Percentiles rank a stretch among this genome's conserved stretches.
phyloP scores from a whole-genome alignment of 169 alveolate genomes.

The Plasmodium berghei region DNA sequence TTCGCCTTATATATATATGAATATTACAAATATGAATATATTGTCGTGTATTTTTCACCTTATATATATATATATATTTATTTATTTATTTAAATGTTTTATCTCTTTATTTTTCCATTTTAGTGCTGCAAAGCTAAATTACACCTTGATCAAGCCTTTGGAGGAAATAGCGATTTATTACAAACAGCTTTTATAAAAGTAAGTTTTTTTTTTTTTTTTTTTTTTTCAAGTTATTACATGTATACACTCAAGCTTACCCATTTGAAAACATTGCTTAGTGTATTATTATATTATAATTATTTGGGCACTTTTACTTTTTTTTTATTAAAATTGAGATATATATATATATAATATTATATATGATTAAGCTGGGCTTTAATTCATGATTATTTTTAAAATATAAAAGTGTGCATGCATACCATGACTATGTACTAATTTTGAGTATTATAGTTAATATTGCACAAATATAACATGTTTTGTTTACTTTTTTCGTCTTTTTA shows the following conservation, averaged over 20 bases:
- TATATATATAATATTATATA: background rate
- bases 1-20: no score
- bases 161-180: constrained; percentile 85
- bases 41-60: no score
- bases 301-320: background rate
- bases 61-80: background rate
- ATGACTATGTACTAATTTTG: no score
- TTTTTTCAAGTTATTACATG: background rate
- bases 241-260: background rate
- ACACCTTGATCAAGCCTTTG: constrained; percentile 88
- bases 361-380: background rate
- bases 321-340: background rate
- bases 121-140: constrained; percentile 88
- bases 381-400: no score
- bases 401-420: background rate
- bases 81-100: background rate
- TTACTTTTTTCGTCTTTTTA: background rate
- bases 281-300: background rate
- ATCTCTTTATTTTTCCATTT: background rate
- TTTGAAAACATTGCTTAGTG: background rate
- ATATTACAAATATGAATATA: no score
- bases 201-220: constrained; percentile 4
- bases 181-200: constrained; percentile 83
- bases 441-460: no score
- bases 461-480: no score